Evolutionary conservation across 225 moss, liverwort and hornwort genomes (phyloP), one percentile per base, ranked within the genome.

Genomic region (Pleurozium schreberi): DNA sequence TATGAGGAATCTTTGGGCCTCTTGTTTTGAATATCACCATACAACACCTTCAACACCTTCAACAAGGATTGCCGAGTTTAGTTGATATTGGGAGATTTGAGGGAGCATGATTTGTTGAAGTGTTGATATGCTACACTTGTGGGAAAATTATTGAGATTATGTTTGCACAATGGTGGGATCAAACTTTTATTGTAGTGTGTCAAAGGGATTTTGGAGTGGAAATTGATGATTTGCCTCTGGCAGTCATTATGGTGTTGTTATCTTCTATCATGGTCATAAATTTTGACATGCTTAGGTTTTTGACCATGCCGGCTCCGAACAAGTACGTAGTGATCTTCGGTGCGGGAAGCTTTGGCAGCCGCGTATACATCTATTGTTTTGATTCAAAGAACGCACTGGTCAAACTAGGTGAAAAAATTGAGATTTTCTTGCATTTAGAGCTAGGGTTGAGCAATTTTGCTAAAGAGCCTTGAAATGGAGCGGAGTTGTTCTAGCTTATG

Each of bases 291-390:
- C 76, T 89, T 76, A 64, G 70, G 75, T 84, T 80, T 85, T 26
- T 81, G 68, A 62, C 34, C 47, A 87, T 81, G 47, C 49, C 50
- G 50, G 27, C 67, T 14, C n/a, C 61, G 79, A 92, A 85, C 66
- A 87, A 85, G 67, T 93, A 91, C 83, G 91, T 84, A 43, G 93
- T 93, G 58, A 90, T 93, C 73, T 93, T 93, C 83, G 91, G 91
- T 85, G 93, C 91, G 21, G 93, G 93, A 60, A 93, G 93, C 91
- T 93, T 91, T 31, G 91, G 93, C 61, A 93, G 91, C 83, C 89
- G 93, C 62, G 86, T 93, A 5, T 91, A 93, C 78, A 89, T 93
- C 15, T 93, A 91, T 50, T 90, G 90, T 75, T 93, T 93, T 83
- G 90, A 91, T 80, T 52, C 86, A 43, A 86, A 90, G 43, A 88